A percentile compares a stretch with the other conserved stretches of the same genome.
Conservation (phyloP, 495 filamentous ascomycete genomes). For the Tuber magnatum region DNA sequence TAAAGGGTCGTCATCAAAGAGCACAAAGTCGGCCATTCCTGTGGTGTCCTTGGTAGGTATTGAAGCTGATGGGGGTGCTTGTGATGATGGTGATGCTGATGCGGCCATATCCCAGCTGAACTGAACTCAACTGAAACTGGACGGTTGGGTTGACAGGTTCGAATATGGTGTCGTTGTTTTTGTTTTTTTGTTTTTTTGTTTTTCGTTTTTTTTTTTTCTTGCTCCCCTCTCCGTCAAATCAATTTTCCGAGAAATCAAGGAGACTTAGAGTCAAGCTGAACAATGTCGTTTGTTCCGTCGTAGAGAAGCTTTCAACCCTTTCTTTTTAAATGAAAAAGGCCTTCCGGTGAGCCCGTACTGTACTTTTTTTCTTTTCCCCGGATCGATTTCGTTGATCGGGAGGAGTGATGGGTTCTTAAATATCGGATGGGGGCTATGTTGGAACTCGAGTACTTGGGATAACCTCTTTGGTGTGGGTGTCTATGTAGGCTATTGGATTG, state of each 20-base stretch:
- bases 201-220: neutral
- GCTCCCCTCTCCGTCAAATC: neutral
- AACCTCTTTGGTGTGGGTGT: constrained; percentile 3
- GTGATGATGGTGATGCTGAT: constrained; percentile 4
- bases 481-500: neutral
- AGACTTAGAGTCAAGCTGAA: neutral
- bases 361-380: neutral
- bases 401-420: constrained; percentile 29
- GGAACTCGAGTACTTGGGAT: neutral
- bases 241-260: neutral
- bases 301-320: constrained; percentile 1
- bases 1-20: constrained; percentile 33
- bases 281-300: neutral
- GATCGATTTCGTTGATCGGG: constrained; percentile 2
- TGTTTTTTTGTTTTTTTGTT: neutral
- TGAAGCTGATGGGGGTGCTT: constrained; percentile 2
- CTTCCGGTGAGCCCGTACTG: neutral
- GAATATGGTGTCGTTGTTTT: neutral
- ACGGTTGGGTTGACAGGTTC: neutral
- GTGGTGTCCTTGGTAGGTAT: constrained; percentile 10
- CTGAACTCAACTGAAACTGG: constrained; percentile 30
- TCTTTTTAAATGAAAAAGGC: neutral
- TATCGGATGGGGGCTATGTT: constrained; percentile 37
- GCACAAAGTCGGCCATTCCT: constrained; percentile 32
- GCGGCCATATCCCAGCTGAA: constrained; percentile 20